A percentile compares a stretch with the other conserved stretches of the same genome.
phyloP scores from a whole-genome alignment of 2,329 filamentous ascomycete species.

The Fusarium palustre region DNA sequence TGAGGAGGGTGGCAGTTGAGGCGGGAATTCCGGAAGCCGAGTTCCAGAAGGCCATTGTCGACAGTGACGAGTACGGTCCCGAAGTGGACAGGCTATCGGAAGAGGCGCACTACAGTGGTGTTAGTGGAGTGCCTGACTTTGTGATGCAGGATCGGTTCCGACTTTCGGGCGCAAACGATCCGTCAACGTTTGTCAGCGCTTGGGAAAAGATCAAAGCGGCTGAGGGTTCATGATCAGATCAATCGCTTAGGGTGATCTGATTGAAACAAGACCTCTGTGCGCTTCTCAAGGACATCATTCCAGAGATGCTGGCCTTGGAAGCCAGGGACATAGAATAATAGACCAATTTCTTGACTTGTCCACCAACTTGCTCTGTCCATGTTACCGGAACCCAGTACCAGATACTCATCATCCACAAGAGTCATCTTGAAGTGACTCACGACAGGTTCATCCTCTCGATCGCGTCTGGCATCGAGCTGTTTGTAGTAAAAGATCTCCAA shows the following conservation, averaged over 20 bases:
- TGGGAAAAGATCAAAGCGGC: slow-evolving; percentile 69
- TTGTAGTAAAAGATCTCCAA: slow-evolving; percentile 71
- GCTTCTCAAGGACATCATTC: slow-evolving; percentile 54
- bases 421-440: slow-evolving; percentile 84
- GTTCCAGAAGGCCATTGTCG: slow-evolving; percentile 53
- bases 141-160: slow-evolving; percentile 75
- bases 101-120: slow-evolving; percentile 48
- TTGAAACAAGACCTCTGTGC: slow-evolving; percentile 52
- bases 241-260: slow-evolving; percentile 36
- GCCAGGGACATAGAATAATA: slow-evolving; percentile 65
- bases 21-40: slow-evolving; percentile 61
- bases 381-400: slow-evolving; percentile 83
- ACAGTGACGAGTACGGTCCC: slow-evolving; percentile 61
- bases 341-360: slow-evolving; percentile 85
- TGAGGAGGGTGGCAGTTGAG: slow-evolving; percentile 50
- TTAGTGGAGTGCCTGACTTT: slow-evolving; percentile 79
- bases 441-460: slow-evolving; percentile 67
- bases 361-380: slow-evolving; percentile 89
- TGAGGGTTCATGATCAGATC: slow-evolving; percentile 31
- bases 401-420: slow-evolving; percentile 74
- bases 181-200: slow-evolving; percentile 71
- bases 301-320: slow-evolving; percentile 54
- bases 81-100: slow-evolving; percentile 50
- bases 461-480: slow-evolving; percentile 49
- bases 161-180: slow-evolving; percentile 76